Conservation (phyloP, 2,329 filamentous ascomycete species). For the Diaporthe aspalathi region DNA sequence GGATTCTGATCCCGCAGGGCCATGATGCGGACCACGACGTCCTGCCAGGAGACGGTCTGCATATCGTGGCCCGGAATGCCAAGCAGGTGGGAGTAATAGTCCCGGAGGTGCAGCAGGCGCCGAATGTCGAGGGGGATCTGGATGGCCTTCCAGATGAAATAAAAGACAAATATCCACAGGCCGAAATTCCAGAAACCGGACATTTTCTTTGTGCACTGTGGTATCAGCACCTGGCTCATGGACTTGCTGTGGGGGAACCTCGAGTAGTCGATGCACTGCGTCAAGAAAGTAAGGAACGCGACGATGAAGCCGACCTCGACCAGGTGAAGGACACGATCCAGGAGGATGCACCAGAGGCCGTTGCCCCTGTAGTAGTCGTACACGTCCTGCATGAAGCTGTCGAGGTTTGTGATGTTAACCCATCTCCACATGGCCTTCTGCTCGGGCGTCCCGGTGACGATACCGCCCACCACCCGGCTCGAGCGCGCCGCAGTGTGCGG, state of each 20-base stretch:
- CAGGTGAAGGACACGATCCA: slow-evolving; percentile 77
- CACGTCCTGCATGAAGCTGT: slow-evolving; percentile 85
- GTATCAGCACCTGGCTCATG: slow-evolving; percentile 67
- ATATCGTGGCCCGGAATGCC: slow-evolving; percentile 87
- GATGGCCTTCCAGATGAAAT: slow-evolving; percentile 84
- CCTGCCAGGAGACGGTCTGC: slow-evolving; percentile 94
- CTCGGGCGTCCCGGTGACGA: slow-evolving; percentile 57
- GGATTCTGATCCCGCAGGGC: slow-evolving; percentile 85
- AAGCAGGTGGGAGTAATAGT: slow-evolving; percentile 86
- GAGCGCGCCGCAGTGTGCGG: slow-evolving; percentile 44
- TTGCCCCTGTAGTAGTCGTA: slow-evolving; percentile 88
- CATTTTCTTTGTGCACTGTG: slow-evolving; percentile 81
- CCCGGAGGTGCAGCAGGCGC: slow-evolving; percentile 79
- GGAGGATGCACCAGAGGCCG: slow-evolving; percentile 86
- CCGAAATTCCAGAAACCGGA: slow-evolving; percentile 80
- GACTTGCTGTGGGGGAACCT: slow-evolving; percentile 75
- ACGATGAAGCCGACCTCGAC: slow-evolving; percentile 86
- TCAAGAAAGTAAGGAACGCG: slow-evolving; percentile 83
- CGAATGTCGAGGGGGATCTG: slow-evolving; percentile 80
- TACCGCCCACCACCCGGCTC: slow-evolving; percentile 45
- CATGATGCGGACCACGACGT: slow-evolving; percentile 88
- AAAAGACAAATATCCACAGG: slow-evolving; percentile 86
- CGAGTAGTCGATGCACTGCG: slow-evolving; percentile 86
- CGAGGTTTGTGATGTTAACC: slow-evolving; percentile 90
- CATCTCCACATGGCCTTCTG: slow-evolving; percentile 92